Conservation (phyloP, 805 yeast species). For the Wickerhamiella lipophila region DNA sequence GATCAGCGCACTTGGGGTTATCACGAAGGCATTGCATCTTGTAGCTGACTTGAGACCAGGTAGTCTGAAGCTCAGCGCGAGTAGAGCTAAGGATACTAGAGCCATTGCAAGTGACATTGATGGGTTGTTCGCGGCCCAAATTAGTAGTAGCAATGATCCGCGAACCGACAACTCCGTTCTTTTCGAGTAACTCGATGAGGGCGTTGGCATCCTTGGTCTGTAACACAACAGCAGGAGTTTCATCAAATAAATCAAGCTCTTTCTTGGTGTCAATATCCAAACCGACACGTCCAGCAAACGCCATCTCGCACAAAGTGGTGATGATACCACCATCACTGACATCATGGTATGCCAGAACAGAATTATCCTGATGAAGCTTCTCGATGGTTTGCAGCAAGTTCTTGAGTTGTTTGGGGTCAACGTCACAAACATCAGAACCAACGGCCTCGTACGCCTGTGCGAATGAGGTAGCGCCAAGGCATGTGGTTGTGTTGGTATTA, state of each 20-base stretch:
- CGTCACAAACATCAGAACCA: slow-evolving; percentile 75
- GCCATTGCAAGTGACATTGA: slow-evolving; percentile 38
- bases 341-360: slow-evolving; percentile 85
- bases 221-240: slow-evolving; percentile 94
- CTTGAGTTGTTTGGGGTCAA: slow-evolving; percentile 50
- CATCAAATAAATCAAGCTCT: slow-evolving; percentile 61
- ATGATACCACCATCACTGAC: slow-evolving; percentile 93
- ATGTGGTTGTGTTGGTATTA: slow-evolving; percentile 29
- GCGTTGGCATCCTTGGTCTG: slow-evolving; percentile 52
- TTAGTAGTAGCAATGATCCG: slow-evolving; percentile 55
- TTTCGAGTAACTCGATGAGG: slow-evolving; percentile 44
- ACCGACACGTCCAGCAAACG: slow-evolving; percentile 90
- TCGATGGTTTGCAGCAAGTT: slow-evolving; percentile 56
- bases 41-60: slow-evolving; percentile 82
- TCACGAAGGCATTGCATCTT: slow-evolving; percentile 85
- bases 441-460: slow-evolving; percentile 87
- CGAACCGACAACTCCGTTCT: slow-evolving; percentile 44
- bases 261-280: slow-evolving; percentile 38
- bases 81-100: slow-evolving; percentile 36
- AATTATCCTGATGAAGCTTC: slow-evolving; percentile 47
- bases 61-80: slow-evolving; percentile 62
- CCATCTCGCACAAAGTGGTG: slow-evolving; percentile 83
- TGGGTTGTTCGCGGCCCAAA: slow-evolving; percentile 36
- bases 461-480: slow-evolving; percentile 87
- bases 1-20: slow-evolving; percentile 79